Base-by-base conservation (phyloP, 495 filamentous ascomycete species). In the Hyaloscypha bicolor region DNA sequence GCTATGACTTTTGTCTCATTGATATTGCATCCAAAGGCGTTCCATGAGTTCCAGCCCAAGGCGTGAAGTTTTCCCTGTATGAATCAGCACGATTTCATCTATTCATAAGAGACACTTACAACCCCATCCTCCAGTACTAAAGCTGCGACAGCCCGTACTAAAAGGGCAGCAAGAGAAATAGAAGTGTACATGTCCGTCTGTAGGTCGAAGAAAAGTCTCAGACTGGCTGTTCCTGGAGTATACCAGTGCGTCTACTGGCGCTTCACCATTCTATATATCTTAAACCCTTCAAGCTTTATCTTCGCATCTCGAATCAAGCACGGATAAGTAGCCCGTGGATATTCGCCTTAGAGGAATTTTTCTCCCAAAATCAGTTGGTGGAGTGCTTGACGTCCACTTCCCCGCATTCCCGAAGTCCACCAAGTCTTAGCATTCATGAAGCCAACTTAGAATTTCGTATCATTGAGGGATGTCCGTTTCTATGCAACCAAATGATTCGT, bases 21-120 rank as follows among this genome's bases (percentile, higher is more conserved):
- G 69, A 87, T 75, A 55, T 79, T 65, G 68, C 85, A 86, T 21
- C 70, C 76, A 63, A 83, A 85, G 6, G 82, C 81, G 71, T 87
- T 87, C 84, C 85, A 87, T 33, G 84, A 62, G 53, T 71, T 69
- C 71, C 71, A 73, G 11, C 71, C 71, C 37, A 73, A 48, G 22
- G 69, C 64, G 60, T 64, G 69, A 11, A 71, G 60, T 64, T 62
- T 67, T 2, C 69, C 69, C 64, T 67, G 12, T 21, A 37, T 55
- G 22, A 58, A 37, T 16, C 5, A 30, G 25, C 19, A 32, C 6
- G 12, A 2, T 29, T 35, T 16, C 9, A 16, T 14, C 45, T 31
- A 19, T 12, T 31, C 16, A 6, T 4, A 19, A 12, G 21, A 52
- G 21, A 65, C 25, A 22, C 22, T 29, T 55, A 55, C 42, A 9